Percentiles rank a stretch among this genome's conserved stretches.
Conservation (phyloP, 2,329 filamentous ascomycete species). For the Aureobasidium sp. region DNA sequence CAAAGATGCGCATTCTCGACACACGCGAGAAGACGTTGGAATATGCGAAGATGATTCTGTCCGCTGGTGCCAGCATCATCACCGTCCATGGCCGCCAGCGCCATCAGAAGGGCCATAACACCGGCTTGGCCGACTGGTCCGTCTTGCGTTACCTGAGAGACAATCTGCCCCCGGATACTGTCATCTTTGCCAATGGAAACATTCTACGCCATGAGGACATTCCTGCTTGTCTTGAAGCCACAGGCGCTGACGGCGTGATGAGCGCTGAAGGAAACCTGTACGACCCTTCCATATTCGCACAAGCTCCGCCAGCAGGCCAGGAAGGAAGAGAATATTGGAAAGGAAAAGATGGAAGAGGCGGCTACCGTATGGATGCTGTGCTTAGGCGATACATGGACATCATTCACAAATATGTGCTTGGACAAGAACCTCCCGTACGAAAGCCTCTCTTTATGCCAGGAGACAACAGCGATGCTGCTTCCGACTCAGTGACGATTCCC, state of each 20-base stretch:
- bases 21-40: slow-evolving; percentile 77
- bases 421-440: slow-evolving; percentile 56
- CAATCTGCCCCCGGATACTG: slow-evolving; percentile 74
- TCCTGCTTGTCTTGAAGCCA: slow-evolving; percentile 67
- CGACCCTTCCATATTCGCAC: slow-evolving; percentile 79
- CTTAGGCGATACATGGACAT: slow-evolving; percentile 87
- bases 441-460: slow-evolving; percentile 65
- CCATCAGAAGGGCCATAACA: slow-evolving; percentile 94
- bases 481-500: slow-evolving; percentile 31
- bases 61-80: slow-evolving; percentile 83
- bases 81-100: slow-evolving; percentile 83
- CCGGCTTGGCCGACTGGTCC: slow-evolving; percentile 87
- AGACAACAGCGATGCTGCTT: slow-evolving; percentile 30
- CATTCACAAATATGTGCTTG: slow-evolving; percentile 69
- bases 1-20: slow-evolving; percentile 87
- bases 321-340: slow-evolving; percentile 82
- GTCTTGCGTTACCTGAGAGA: slow-evolving; percentile 76
- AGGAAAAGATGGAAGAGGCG: slow-evolving; percentile 68
- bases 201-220: slow-evolving; percentile 76
- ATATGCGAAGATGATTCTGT: slow-evolving; percentile 81
- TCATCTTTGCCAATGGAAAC: slow-evolving; percentile 96
- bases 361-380: slow-evolving; percentile 83
- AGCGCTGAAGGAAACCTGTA: slow-evolving; percentile 91
- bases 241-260: slow-evolving; percentile 90
- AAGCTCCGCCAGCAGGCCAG: slow-evolving; percentile 54